Conservation (phyloP, 2,329 filamentous ascomycete species). For the Aspergillus oerlinghausenensis region DNA sequence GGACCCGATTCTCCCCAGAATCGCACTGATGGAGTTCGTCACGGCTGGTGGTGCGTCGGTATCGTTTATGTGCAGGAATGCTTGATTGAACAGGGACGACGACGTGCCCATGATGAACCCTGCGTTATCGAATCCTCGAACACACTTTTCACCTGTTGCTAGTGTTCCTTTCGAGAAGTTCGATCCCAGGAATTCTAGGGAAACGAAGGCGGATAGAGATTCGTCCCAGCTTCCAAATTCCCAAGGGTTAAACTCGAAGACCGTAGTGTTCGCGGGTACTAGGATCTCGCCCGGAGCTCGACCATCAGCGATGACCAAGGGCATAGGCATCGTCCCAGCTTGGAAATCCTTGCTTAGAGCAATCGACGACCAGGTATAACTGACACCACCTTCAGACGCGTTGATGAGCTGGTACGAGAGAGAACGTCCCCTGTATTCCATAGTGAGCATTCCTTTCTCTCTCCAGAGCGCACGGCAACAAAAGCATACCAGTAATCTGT, state of each 20-base stretch:
- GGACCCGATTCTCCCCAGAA: constrained; percentile 53
- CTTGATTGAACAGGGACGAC: constrained; percentile 75
- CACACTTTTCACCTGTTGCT: constrained; percentile 53
- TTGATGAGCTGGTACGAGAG: constrained; percentile 79
- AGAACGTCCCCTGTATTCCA: constrained; percentile 55
- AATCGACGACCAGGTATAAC: constrained; percentile 77
- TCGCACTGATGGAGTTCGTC: constrained; percentile 47
- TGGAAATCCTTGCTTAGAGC: constrained; percentile 56
- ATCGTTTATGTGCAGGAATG: constrained; percentile 60
- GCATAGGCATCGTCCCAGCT: constrained; percentile 61
- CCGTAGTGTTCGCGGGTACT: constrained; percentile 63
- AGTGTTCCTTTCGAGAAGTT: constrained; percentile 63
- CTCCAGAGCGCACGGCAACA: neutral
- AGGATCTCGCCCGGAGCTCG: constrained; percentile 56
- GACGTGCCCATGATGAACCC: constrained; percentile 82
- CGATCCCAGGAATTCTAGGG: constrained; percentile 65
- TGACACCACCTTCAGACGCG: constrained; percentile 65
- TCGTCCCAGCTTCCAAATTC: constrained; percentile 73
- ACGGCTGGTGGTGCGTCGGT: constrained; percentile 41
- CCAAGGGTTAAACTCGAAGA: constrained; percentile 71
- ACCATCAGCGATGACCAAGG: constrained; percentile 64
- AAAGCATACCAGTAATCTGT: constrained; percentile 75
- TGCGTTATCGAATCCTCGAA: constrained; percentile 73
- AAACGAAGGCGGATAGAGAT: constrained; percentile 64
- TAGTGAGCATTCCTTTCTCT: neutral